Percentiles rank a stretch among this genome's conserved stretches.
Conservation (phyloP, 768 basidiomycete species). For the Saitozyma podzolica region DNA sequence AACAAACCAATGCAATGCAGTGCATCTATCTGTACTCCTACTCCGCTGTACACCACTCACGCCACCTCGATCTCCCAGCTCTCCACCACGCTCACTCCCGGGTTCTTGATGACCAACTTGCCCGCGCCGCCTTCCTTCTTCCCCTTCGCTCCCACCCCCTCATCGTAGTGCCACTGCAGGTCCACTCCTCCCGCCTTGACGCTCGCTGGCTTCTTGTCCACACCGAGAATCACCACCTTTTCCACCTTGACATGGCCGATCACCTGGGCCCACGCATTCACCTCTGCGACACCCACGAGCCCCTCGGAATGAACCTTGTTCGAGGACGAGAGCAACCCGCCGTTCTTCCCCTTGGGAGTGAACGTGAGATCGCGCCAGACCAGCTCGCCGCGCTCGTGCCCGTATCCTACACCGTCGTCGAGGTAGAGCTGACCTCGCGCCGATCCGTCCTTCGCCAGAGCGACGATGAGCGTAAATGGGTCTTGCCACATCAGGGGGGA, state of each 20-base stretch:
- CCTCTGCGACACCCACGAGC: slow-evolving; percentile 47
- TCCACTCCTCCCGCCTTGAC: slow-evolving; percentile 57
- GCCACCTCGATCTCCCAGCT: slow-evolving; percentile 54
- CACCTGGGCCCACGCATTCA: slow-evolving; percentile 69
- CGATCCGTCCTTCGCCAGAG: slow-evolving; percentile 59
- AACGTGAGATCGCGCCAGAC: slow-evolving; percentile 74
- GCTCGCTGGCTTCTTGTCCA: slow-evolving; percentile 63
- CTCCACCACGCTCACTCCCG: slow-evolving; percentile 45
- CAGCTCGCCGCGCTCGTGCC: slow-evolving; percentile 72
- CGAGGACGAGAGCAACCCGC: slow-evolving; percentile 54
- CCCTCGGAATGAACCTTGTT: slow-evolving; percentile 5
- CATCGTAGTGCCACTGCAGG: slow-evolving; percentile 68
- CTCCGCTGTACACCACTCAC: slow-evolving; percentile 16
- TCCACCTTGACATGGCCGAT: slow-evolving; percentile 75
- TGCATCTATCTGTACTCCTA: slow-evolving; percentile 2
- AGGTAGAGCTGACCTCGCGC: slow-evolving; percentile 88
- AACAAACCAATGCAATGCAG: neutral
- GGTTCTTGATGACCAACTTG: slow-evolving; percentile 64
- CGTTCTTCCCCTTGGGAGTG: slow-evolving; percentile 40
- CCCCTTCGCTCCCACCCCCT: slow-evolving; percentile 62
- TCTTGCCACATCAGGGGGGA: slow-evolving; percentile 86
- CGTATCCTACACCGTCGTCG: slow-evolving; percentile 86
- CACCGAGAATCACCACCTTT: slow-evolving; percentile 74
- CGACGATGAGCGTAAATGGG: slow-evolving; percentile 87
- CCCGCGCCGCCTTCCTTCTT: slow-evolving; percentile 69